Percentiles rank a stretch among this genome's conserved stretches.
These are phyloP conservation scores for Cercophora newfieldiana DNA, from an alignment of 495 filamentous ascomycete genomes.

Conservation along the genomic window DNA sequence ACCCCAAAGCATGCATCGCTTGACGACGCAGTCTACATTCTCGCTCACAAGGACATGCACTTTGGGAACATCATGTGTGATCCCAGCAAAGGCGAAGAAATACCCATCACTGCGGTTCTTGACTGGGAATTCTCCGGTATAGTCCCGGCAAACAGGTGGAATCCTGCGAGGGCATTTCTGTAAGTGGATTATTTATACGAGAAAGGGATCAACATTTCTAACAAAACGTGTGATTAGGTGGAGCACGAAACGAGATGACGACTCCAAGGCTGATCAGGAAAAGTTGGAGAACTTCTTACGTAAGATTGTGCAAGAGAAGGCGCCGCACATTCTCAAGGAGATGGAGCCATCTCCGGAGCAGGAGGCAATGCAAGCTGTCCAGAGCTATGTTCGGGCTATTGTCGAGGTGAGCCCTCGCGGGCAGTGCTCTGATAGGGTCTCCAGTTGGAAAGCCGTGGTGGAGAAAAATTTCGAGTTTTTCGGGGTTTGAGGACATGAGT, in stretches of 20 bases:
- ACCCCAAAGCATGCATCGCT: conserved; percentile 17
- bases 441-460: conserved; percentile 1
- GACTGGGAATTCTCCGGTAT: conserved; percentile 44
- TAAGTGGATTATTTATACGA: too few species aligned
- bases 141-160: conserved; percentile 35
- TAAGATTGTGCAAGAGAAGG: background rate
- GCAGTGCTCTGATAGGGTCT: conserved; percentile 8
- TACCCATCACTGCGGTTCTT: conserved; percentile 35
- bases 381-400: conserved; percentile 23
- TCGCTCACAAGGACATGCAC: conserved; percentile 43
- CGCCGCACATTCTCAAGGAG: conserved; percentile 1
- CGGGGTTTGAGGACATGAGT: conserved; percentile 15
- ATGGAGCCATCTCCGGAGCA: conserved; percentile 3
- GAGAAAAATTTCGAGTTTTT: conserved; percentile 7
- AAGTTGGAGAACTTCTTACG: conserved; percentile 29
- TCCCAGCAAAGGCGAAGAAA: conserved; percentile 8
- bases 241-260: conserved; percentile 27
- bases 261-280: conserved; percentile 27
- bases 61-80: conserved; percentile 42
- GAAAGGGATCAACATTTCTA: too few species aligned
- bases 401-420: conserved; percentile 20
- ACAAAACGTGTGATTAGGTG: too few species aligned
- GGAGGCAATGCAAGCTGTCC: conserved; percentile 14
- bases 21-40: conserved; percentile 24
- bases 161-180: conserved; percentile 33